Base-by-base conservation (phyloP, 2,329 filamentous ascomycete genomes). In the Apiospora malaysiana region DNA sequence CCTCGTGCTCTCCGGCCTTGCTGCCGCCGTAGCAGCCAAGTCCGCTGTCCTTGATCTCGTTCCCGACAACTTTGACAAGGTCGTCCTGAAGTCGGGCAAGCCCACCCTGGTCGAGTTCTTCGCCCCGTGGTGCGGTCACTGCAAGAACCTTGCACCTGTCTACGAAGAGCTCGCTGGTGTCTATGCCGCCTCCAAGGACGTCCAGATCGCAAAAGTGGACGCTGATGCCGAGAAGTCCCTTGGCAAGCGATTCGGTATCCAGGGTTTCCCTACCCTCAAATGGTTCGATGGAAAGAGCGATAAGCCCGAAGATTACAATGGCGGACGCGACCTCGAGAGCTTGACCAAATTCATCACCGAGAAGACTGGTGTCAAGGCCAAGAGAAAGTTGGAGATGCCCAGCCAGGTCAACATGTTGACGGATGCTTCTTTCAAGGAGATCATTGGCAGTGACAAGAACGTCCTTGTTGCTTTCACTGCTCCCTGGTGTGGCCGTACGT, bases 41-140 rank as follows among this genome's bases (percentile, higher is more conserved):
- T 96, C 94, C 70, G 92, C 93, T 70, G 96, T 99, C 74, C 87
- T 97, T 77, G 95, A 98, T 82, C 91, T 99, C 73, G 91, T 93
- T 72, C 94, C 95, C 70, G 86, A 86, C 78, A 99, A 98, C 87
- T 99, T 99, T 82, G 95, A 98, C 86, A 85, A 92, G 66, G 87
- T 97, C 70, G 94, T 97, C 74, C 88, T 97, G 72, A 90, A 97
- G 81, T 95, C 93, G 65, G 94, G 94, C 83, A 98, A 97, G 86
- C 95, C 96, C 59, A 95, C 96, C 0, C 91, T 99, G 37, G 94
- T 98, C 77, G 95, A 98, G 83, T 99, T 99, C 89, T 98, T 97
- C 80, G 96, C 96, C 45, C 95, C 95, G 32, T 99, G 96, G 96
- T 99, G 96, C 80, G 97, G 96, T 43, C 96, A 99, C 88, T 99